These are phyloP conservation scores for Psidium guajava DNA, from an alignment of 345 rosid genomes.

Conservation along the genomic window DNA sequence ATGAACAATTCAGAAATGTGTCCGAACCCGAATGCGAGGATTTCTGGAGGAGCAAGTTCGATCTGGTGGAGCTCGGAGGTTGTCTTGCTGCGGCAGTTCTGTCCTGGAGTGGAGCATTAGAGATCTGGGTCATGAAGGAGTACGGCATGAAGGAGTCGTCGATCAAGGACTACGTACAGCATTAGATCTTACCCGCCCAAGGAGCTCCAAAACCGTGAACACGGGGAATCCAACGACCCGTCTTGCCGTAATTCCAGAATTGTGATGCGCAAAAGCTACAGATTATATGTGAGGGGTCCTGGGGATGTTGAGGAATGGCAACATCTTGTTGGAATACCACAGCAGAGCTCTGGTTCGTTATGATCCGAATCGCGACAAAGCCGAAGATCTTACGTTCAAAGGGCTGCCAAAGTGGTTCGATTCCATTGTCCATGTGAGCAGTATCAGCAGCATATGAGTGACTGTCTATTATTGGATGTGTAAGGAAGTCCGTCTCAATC, in stretches of 20 bases:
- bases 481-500: background rate
- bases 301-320: constrained; percentile 8
- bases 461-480: background rate
- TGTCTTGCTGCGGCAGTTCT: constrained; percentile 6
- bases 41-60: background rate
- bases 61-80: background rate
- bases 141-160: constrained; percentile 22
- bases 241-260: background rate
- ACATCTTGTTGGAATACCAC: constrained; percentile 7
- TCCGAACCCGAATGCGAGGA: background rate
- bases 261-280: background rate
- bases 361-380: too few species aligned
- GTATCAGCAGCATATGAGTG: background rate
- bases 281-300: background rate
- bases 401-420: constrained; percentile 17
- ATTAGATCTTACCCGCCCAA: constrained; percentile 1
- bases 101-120: background rate
- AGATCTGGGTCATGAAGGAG: constrained; percentile 17
- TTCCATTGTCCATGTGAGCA: constrained; percentile 3
- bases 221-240: background rate
- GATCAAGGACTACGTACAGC: constrained; percentile 1
- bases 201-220: background rate
- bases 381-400: background rate
- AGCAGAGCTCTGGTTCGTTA: background rate
- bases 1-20: constrained; percentile 11